Conservation (phyloP, 2,329 filamentous ascomycete species). For the Domatiomyces catenatus region DNA sequence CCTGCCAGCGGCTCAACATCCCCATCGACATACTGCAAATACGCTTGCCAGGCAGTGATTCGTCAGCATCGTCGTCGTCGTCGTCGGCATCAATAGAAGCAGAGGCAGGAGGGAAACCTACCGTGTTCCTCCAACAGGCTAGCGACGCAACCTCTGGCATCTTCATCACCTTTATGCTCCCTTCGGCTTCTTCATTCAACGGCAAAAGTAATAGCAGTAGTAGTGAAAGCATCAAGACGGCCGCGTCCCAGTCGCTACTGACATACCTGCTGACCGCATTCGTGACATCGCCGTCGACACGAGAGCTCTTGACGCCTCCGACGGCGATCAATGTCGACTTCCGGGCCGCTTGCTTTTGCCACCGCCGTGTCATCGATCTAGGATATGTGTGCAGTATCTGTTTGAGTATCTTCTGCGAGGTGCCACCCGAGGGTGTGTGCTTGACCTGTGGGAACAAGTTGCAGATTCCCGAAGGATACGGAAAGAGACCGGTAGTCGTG, state of each 20-base stretch:
- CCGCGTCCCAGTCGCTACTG: constrained; percentile 53
- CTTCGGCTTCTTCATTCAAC: background rate
- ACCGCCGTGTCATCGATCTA: constrained; percentile 74
- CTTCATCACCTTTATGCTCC: constrained; percentile 41
- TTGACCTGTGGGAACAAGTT: constrained; percentile 71
- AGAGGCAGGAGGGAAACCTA: constrained; percentile 21
- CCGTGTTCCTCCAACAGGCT: constrained; percentile 89
- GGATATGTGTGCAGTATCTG: constrained; percentile 96
- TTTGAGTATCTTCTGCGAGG: constrained; percentile 76
- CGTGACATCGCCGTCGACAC: constrained; percentile 52
- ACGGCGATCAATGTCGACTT: constrained; percentile 85
- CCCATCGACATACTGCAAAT: constrained; percentile 86
- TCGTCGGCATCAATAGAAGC: background rate
- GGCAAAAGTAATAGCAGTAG: background rate
- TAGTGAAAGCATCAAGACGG: constrained; percentile 18
- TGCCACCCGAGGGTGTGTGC: constrained; percentile 50
- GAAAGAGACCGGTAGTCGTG: constrained; percentile 32
- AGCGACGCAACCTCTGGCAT: constrained; percentile 56
- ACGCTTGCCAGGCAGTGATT: constrained; percentile 6
- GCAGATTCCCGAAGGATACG: constrained; percentile 54
- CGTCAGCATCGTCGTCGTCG: background rate
- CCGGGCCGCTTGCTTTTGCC: constrained; percentile 94
- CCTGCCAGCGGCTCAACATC: constrained; percentile 72
- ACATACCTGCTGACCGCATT: constrained; percentile 94
- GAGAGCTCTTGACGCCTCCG: constrained; percentile 55